phyloP scores from a whole-genome alignment of 2,329 filamentous ascomycete species.

The Penicillium rolfsii region DNA sequence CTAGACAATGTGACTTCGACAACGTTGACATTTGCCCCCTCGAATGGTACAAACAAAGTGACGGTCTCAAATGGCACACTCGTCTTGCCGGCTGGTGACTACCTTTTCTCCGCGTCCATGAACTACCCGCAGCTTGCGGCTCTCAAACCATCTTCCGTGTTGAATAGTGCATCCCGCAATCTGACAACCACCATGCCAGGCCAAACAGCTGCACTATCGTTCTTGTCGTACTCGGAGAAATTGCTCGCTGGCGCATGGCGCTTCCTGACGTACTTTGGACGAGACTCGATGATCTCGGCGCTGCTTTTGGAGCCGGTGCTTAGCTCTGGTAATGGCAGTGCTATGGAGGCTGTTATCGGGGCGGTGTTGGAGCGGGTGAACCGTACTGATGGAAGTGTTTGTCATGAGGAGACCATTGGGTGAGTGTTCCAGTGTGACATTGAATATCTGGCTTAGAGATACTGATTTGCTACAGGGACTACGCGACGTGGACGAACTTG shows the following conservation, averaged over 20 bases:
- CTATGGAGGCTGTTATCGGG: slow-evolving; percentile 64
- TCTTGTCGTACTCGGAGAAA: slow-evolving; percentile 66
- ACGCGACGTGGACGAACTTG: slow-evolving; percentile 63
- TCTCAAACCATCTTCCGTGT: slow-evolving; percentile 53
- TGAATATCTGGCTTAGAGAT: background rate
- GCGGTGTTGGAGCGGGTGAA: slow-evolving; percentile 66
- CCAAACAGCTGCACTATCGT: slow-evolving; percentile 59
- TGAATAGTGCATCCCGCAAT: slow-evolving; percentile 53
- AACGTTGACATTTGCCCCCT: slow-evolving; percentile 53
- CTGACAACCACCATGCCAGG: slow-evolving; percentile 53
- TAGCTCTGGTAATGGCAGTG: slow-evolving; percentile 57
- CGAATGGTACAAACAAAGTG: slow-evolving; percentile 35
- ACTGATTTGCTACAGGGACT: slow-evolving; percentile 51
- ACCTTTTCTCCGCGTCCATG: slow-evolving; percentile 62
- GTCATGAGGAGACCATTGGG: slow-evolving; percentile 68
- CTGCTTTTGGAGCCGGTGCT: slow-evolving; percentile 63
- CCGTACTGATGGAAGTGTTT: slow-evolving; percentile 61
- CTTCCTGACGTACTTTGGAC: slow-evolving; percentile 69
- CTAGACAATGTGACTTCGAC: slow-evolving; percentile 65
- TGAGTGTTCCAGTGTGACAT: slow-evolving; percentile 17
- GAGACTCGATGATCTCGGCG: slow-evolving; percentile 65
- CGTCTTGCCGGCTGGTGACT: slow-evolving; percentile 57
- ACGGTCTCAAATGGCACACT: slow-evolving; percentile 50
- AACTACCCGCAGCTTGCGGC: slow-evolving; percentile 66
- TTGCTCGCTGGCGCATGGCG: slow-evolving; percentile 67